Evolutionary conservation across 2,329 filamentous ascomycete species (phyloP), one percentile per base, ranked within the genome.

Genomic region (Capronia epimyces): DNA sequence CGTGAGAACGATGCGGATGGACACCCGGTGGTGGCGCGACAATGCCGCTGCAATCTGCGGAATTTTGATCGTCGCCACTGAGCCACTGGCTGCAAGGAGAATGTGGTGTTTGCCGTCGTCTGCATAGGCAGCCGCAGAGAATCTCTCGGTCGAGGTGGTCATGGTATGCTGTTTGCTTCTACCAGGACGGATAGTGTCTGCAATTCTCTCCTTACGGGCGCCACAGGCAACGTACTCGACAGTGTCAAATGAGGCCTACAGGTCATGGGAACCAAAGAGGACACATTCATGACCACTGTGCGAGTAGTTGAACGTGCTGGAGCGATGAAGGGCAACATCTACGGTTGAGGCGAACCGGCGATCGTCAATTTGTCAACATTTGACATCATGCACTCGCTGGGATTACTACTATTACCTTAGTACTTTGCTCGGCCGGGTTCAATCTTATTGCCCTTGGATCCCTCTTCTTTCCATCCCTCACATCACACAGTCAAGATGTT

Each of bases 1-100:
- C 2, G 89, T 95, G 53, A 97, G 76, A 52, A 97, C 72, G 46
- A 97, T 72, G n/a, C 89, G 86, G 66, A 97, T 89, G 8, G 87
- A 89, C 50, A 96, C 74, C 32, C 71, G 70, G 15, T 67, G 55
- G 54, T 77, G 64, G 57, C 65, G 62, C 60, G 75, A 74, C 15
- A 77, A 62, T 1, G 69, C 60, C 36, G 65, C 53, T 52, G 85
- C 74, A 58, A 90, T 87, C 32, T 78, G 72, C 1, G 82, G 82
- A 2, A 89, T 72, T 65, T 96, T 96, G 64, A 95, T 95, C 5
- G 87, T 89, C 12, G 90, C 90, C n/a, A 95, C 88, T 1, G 86
- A 84, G 43, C 84, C 84, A 25, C 78, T 83, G 32, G 81, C 80
- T 31, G 80, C 81, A 36, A 88, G 75, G 13, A 89, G 74, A 45